Base-by-base conservation (phyloP, 169 alveolate species). In the Theileria parva region DNA sequence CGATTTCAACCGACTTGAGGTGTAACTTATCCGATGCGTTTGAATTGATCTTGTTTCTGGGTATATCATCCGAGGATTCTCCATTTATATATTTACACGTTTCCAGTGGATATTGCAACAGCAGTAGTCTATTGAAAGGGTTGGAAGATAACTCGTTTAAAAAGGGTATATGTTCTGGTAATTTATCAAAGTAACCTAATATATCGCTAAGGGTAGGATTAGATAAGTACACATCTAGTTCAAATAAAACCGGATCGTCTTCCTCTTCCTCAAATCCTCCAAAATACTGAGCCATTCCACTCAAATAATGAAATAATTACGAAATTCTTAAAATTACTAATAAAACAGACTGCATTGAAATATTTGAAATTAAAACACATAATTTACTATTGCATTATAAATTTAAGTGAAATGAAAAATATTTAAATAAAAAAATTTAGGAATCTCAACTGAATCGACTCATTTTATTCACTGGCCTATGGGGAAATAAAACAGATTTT, bases 101-200 rank as follows among this genome's bases (percentile, higher is more conserved):
- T 37, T 81, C 88, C 70, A 81, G 79, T 9, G 88, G 88, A 15
- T 81, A 81, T 79, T 81, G 88, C 21, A 81, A 61, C 17, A 81
- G 39, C 57, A 81, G 65, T 50, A 81, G 12, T 28, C 71, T 72
- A 23, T 77, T 79, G 48, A 81, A 81, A 1, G 88, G 88, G 21
- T 81, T 81, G 34, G 72, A 74, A 65, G 73, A 72, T 21, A 81
- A 39, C 30, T 81, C 88, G 25, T 53, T 81, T 28, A 75, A 74
- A 27, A 81, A 75, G 13, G 83, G 44, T 1, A 81, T 37, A 0
- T 57, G 74, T 0, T 53, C 65, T 5, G 88, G 77, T 32, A 80
- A 84, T 50, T 81, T 80, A 1, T 51, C 83, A 12, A 81, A 63
- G 48, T 60, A 34, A 7, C 75, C 57, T 27, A 81, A 34, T 23